phyloP scores from a whole-genome alignment of 2,329 filamentous ascomycete species.

The Diatrype stigma region DNA sequence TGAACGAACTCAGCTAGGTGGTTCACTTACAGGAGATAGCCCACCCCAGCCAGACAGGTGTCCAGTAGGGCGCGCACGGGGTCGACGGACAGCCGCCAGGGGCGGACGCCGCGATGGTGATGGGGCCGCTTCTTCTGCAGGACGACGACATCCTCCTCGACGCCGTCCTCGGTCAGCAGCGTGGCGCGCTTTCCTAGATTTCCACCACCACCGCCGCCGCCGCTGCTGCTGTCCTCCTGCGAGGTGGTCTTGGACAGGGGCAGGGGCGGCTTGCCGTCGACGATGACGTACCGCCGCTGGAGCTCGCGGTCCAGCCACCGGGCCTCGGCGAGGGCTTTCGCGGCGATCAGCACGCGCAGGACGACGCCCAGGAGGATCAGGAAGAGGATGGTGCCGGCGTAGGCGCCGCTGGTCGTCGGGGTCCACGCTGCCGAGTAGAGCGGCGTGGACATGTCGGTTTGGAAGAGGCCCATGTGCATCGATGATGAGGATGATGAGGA shows the following conservation, averaged over 20 bases:
- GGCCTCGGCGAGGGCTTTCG: constrained; percentile 58
- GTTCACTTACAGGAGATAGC: constrained; percentile 31
- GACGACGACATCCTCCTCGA: constrained; percentile 76
- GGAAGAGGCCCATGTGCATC: constrained; percentile 55
- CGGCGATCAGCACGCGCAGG: constrained; percentile 67
- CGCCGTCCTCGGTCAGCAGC: constrained; percentile 71
- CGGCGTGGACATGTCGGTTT: constrained; percentile 41
- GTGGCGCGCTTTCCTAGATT: no score
- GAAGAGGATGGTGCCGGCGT: constrained; percentile 90
- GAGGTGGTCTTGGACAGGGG: constrained; percentile 56
- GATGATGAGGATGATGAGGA: no score
- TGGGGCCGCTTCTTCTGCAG: constrained; percentile 54
- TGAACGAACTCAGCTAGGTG: neutral
- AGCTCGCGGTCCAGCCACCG: constrained; percentile 69
- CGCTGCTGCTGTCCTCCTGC: no score
- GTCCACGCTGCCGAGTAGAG: constrained; percentile 67
- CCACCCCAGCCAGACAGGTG: constrained; percentile 25
- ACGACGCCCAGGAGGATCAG: constrained; percentile 70
- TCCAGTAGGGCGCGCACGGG: constrained; percentile 26
- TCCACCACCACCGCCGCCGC: no score
- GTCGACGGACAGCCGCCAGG: constrained; percentile 76
- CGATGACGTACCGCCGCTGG: constrained; percentile 71
- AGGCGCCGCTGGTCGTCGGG: constrained; percentile 63
- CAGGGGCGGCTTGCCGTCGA: constrained; percentile 59
- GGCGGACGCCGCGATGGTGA: no score